Conservation (phyloP, 768 basidiomycete genomes). For the Aureoboletus auriporus region DNA sequence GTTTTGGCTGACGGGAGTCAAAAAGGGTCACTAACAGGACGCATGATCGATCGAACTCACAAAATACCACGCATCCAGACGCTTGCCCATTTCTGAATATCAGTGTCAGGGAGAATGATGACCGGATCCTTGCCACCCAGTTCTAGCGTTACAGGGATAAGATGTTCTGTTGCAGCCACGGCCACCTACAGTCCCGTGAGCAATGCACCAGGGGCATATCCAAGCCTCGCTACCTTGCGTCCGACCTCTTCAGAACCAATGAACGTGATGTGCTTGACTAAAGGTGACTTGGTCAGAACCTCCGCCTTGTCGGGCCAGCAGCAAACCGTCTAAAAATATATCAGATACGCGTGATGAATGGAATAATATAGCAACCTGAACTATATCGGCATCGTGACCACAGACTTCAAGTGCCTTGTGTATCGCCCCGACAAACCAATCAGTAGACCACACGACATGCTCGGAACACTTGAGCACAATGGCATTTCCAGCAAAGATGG, state of each 20-base stretch:
- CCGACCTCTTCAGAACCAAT: constrained; percentile 82
- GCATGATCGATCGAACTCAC: constrained; percentile 46
- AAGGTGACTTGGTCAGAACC: constrained; percentile 69
- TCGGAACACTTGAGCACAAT: constrained; percentile 92
- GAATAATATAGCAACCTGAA: constrained; percentile 54
- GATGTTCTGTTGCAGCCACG: constrained; percentile 73
- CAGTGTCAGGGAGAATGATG: constrained; percentile 81
- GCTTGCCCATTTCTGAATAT: constrained; percentile 75
- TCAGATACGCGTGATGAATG: constrained; percentile 5
- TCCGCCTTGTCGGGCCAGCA: constrained; percentile 88
- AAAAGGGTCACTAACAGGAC: neutral
- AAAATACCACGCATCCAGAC: constrained; percentile 90
- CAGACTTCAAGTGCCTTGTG: constrained; percentile 72
- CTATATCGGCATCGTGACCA: constrained; percentile 81
- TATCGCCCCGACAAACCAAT: constrained; percentile 79
- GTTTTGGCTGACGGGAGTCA: constrained; percentile 60
- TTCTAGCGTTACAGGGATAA: constrained; percentile 91
- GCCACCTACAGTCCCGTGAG: constrained; percentile 56
- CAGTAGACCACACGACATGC: constrained; percentile 87
- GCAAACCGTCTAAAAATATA: constrained; percentile 56
- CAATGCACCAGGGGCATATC: neutral
- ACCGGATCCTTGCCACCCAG: constrained; percentile 95
- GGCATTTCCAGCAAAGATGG: constrained; percentile 87
- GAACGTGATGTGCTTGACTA: constrained; percentile 92
- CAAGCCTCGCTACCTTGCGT: constrained; percentile 49